phyloP scores from a whole-genome alignment of 2,329 filamentous ascomycete species.

The Clonostachys rosea region DNA sequence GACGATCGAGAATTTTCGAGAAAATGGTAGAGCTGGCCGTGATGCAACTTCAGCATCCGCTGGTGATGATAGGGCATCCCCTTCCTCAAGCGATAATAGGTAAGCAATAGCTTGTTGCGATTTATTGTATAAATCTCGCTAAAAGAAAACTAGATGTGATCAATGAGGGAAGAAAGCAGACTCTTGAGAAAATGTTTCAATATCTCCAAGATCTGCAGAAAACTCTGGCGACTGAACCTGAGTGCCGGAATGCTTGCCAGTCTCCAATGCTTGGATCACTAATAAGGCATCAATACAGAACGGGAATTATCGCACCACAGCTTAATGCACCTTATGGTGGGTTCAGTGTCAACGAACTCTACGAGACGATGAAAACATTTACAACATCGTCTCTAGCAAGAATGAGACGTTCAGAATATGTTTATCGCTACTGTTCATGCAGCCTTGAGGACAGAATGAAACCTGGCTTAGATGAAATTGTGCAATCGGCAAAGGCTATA shows the following conservation, averaged over 20 bases:
- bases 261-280: slow-evolving; percentile 9
- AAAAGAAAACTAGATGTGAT: not conserved
- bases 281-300: not conserved
- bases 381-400: no score
- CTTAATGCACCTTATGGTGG: no score
- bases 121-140: not conserved
- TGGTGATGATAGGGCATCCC: slow-evolving; percentile 3
- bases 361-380: no score
- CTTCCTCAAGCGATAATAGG: not conserved
- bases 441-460: no score
- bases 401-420: no score
- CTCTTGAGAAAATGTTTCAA: not conserved
- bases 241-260: slow-evolving; percentile 8
- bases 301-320: no score
- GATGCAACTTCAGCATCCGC: not conserved
- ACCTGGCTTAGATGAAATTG: no score
- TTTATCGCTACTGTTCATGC: no score
- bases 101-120: not conserved
- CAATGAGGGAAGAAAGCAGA: not conserved
- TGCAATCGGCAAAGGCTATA: no score
- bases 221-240: not conserved
- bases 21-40: slow-evolving; percentile 5
- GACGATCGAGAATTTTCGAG: not conserved
- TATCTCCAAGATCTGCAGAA: not conserved
- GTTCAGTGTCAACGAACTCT: no score